Percentiles rank a stretch among this genome's conserved stretches.
phyloP scores from a whole-genome alignment of 495 filamentous ascomycete genomes.

The Trichocladium uniseriatum region DNA sequence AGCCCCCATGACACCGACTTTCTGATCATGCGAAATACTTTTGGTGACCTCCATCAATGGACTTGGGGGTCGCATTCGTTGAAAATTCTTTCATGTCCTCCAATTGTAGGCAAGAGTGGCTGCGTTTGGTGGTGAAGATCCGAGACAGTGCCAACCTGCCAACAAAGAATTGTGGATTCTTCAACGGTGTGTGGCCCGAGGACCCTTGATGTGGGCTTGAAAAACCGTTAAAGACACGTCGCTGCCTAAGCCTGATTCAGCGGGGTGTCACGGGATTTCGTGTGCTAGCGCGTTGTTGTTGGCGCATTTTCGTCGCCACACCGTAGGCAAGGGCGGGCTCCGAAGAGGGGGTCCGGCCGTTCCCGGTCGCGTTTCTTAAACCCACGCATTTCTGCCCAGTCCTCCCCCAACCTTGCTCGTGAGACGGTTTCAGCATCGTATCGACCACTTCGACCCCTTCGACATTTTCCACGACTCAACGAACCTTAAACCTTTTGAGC shows the following conservation, averaged over 20 bases:
- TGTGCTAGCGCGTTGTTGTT: slow-evolving; percentile 25
- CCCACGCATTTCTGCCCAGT: slow-evolving; percentile 13
- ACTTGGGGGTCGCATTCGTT: background rate
- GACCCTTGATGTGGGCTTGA: too few relatives aligned
- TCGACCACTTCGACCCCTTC: background rate
- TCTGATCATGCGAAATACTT: slow-evolving; percentile 8
- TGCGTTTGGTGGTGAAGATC: too few relatives aligned
- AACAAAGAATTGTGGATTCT: background rate
- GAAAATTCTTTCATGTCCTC: too few relatives aligned
- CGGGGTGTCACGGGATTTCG: slow-evolving; percentile 26
- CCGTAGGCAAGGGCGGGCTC: slow-evolving; percentile 8
- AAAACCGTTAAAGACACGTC: background rate
- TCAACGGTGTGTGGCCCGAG: too few relatives aligned
- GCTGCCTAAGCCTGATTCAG: slow-evolving; percentile 10
- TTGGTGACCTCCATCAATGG: background rate
- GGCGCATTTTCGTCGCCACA: slow-evolving; percentile 15
- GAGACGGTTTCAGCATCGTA: slow-evolving; percentile 2
- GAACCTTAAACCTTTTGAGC: background rate
- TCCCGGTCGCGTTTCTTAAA: slow-evolving; percentile 18
- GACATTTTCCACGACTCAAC: background rate
- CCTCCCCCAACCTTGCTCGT: slow-evolving; percentile 1
- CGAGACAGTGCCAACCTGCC: too few relatives aligned
- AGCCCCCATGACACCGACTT: slow-evolving; percentile 6
- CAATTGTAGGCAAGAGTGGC: too few relatives aligned
- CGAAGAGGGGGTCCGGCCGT: slow-evolving; percentile 12